Evolutionary conservation across 129 eudicot species (phyloP).

Genomic region (Flaveria trinervia): DNA sequence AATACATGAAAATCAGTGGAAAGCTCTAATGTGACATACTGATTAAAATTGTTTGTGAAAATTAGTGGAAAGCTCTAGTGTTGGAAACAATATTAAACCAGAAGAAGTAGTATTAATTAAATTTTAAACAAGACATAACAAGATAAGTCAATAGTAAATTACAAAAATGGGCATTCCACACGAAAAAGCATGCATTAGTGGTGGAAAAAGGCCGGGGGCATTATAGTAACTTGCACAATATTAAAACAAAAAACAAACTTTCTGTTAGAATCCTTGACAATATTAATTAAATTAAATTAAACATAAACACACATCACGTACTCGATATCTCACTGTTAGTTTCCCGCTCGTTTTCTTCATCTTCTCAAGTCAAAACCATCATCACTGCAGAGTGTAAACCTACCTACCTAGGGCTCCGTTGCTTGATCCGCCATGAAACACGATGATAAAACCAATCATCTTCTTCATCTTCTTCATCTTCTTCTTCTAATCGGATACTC

Average conservation of each 20-base stretch:
- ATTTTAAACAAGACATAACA: background rate
- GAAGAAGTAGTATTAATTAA: no score
- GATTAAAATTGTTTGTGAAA: no score
- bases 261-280: slow-evolving; percentile 16
- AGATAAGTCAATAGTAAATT: background rate
- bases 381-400: slow-evolving; percentile 15
- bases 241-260: background rate
- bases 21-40: no score
- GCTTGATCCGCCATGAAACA: slow-evolving; percentile 34
- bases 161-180: background rate
- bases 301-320: background rate
- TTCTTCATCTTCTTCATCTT: slow-evolving; percentile 22
- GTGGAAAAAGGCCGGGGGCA: background rate
- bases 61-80: no score
- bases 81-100: no score
- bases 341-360: slow-evolving; percentile 31
- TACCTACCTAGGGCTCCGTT: slow-evolving; percentile 20
- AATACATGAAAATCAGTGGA: no score
- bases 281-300: no score
- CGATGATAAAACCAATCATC: slow-evolving; percentile 5
- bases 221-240: background rate
- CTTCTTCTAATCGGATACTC: slow-evolving; percentile 28
- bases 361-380: slow-evolving; percentile 5
- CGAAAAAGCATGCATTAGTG: background rate
- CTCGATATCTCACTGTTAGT: background rate